A percentile compares a stretch with the other conserved stretches of the same genome.
Evolutionary conservation across 1,139 yeast species (phyloP).

Genomic region (Scheffersomyces segobiensis): DNA sequence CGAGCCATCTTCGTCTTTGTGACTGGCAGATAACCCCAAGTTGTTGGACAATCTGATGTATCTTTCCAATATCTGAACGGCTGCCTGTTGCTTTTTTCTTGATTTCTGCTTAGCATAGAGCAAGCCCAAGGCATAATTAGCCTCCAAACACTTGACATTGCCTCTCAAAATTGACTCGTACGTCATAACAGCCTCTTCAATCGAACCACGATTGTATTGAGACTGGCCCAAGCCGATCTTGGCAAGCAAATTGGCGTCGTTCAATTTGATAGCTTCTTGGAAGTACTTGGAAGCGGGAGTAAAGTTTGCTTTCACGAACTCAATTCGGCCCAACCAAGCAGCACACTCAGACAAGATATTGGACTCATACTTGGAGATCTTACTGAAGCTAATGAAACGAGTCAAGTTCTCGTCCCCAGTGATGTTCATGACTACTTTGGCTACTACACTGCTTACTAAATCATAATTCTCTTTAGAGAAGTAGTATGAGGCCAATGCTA

Average conservation of each 20-base stretch:
- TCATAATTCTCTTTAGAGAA: constrained; percentile 62
- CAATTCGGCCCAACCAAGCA: constrained; percentile 84
- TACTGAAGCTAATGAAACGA: constrained; percentile 18
- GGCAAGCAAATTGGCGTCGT: constrained; percentile 65
- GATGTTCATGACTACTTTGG: constrained; percentile 44
- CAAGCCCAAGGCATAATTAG: constrained; percentile 72
- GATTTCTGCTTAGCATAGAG: constrained; percentile 58
- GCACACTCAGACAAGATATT: constrained; percentile 70
- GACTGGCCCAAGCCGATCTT: constrained; percentile 86
- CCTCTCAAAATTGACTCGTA: constrained; percentile 73
- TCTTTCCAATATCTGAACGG: constrained; percentile 68
- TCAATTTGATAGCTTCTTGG: constrained; percentile 66
- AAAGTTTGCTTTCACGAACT: constrained; percentile 59
- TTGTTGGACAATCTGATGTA: constrained; percentile 62
- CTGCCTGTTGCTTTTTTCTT: constrained; percentile 40
- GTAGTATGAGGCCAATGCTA: constrained; percentile 51
- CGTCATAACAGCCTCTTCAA: constrained; percentile 83
- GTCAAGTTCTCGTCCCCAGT: constrained; percentile 32
- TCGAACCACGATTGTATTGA: constrained; percentile 69
- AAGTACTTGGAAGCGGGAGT: constrained; percentile 71
- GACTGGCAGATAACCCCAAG: constrained; percentile 37
- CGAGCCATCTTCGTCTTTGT: constrained; percentile 23
- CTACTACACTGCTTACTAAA: constrained; percentile 57
- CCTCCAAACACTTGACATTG: constrained; percentile 73
- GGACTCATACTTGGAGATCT: constrained; percentile 29